These are phyloP conservation scores for Phoma sp. DNA, from an alignment of 2,329 filamentous ascomycete species.

Conservation along the genomic window DNA sequence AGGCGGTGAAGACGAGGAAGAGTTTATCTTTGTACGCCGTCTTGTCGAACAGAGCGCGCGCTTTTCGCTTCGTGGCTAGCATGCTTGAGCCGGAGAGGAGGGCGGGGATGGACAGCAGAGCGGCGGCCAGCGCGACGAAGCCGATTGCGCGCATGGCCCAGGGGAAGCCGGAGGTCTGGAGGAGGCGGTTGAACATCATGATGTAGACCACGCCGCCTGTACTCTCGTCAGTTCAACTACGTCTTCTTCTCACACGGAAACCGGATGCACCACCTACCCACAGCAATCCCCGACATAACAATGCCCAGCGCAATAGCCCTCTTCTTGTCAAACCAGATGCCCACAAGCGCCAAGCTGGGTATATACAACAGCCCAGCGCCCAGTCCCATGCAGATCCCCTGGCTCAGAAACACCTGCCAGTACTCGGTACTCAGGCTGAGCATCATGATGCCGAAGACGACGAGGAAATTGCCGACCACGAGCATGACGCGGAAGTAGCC, in stretches of 20 bases:
- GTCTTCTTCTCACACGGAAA: too few relatives aligned
- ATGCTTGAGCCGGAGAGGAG: conserved; percentile 41
- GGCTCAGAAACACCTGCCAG: conserved; percentile 61
- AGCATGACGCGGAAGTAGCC: conserved; percentile 55
- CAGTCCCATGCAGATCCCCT: conserved; percentile 58
- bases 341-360: conserved; percentile 45
- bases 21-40: conserved; percentile 41
- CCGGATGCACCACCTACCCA: conserved; percentile 32
- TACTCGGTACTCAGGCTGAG: conserved; percentile 61
- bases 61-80: conserved; percentile 36
- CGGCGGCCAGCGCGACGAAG: conserved; percentile 40
- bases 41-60: conserved; percentile 42
- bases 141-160: conserved; percentile 47
- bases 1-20: conserved; percentile 45
- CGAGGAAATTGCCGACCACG: conserved; percentile 55
- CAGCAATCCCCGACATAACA: conserved; percentile 48
- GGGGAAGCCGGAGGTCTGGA: conserved; percentile 37
- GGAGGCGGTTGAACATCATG: conserved; percentile 43
- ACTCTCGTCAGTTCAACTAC: conserved; percentile 11
- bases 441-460: conserved; percentile 70
- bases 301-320: conserved; percentile 44
- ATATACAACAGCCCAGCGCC: conserved; percentile 47
- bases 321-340: conserved; percentile 45
- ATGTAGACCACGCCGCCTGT: conserved; percentile 46
- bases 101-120: conserved; percentile 42